These are phyloP conservation scores for Bjerkandera adusta DNA, from an alignment of 1,284 basidiomycete species.

Conservation along the genomic window DNA sequence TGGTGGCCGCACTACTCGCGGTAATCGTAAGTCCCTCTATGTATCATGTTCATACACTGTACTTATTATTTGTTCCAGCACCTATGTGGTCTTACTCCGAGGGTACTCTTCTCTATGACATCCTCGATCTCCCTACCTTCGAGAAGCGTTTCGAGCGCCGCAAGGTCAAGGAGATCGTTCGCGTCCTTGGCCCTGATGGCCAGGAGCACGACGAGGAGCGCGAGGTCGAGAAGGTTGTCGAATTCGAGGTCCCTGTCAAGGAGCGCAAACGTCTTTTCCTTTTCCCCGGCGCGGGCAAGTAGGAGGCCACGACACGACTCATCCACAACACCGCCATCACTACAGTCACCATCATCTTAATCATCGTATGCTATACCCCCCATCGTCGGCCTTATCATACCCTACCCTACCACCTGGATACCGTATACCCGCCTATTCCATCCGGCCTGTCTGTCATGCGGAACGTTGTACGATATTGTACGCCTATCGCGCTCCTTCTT, in stretches of 20 bases:
- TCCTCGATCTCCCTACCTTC: conserved; percentile 56
- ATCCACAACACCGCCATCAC: background rate
- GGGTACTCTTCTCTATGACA: conserved; percentile 58
- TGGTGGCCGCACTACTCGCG: background rate
- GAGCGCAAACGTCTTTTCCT: conserved; percentile 49
- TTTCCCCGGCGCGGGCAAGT: conserved; percentile 30
- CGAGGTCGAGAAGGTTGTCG: conserved; percentile 41
- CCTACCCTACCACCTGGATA: too few species aligned
- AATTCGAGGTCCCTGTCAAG: conserved; percentile 34
- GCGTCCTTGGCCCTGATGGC: conserved; percentile 46
- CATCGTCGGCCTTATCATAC: too few species aligned
- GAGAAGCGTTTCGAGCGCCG: too few species aligned
- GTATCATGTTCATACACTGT: conserved; percentile 7
- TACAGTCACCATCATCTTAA: background rate
- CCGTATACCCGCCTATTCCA: too few species aligned
- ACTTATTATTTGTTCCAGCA: background rate
- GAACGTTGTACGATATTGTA: too few species aligned
- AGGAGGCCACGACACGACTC: background rate
- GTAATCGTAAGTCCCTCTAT: conserved; percentile 15
- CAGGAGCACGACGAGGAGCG: conserved; percentile 46
- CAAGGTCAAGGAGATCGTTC: conserved; percentile 44
- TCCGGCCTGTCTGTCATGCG: too few species aligned
- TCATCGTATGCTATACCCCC: too few species aligned
- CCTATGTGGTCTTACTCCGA: conserved; percentile 14
- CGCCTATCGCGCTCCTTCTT: too few species aligned